Conservation (phyloP, 176 grass and related monocot genomes). For the Luzula sylvatica region DNA sequence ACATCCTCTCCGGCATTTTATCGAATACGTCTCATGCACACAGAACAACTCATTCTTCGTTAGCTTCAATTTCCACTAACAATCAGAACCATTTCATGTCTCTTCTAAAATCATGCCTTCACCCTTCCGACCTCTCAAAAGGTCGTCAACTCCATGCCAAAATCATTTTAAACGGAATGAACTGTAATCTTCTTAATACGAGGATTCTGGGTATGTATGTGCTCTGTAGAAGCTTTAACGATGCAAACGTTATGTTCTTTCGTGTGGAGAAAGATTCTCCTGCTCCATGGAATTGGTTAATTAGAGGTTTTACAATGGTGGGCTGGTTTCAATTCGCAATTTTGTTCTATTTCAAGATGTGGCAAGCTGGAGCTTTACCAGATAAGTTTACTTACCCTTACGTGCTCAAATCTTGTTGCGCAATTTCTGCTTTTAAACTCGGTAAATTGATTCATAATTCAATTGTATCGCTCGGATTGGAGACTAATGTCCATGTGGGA, state of each 20-base stretch:
- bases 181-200: slow-evolving; percentile 18
- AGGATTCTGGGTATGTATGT: slow-evolving; percentile 63
- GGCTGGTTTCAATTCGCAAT: slow-evolving; percentile 34
- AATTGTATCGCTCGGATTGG: slow-evolving; percentile 32
- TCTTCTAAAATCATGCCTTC: slow-evolving; percentile 39
- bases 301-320: slow-evolving; percentile 50
- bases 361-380: slow-evolving; percentile 31
- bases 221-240: slow-evolving; percentile 48
- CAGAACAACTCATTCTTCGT: not conserved
- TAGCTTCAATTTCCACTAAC: not conserved
- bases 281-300: slow-evolving; percentile 93
- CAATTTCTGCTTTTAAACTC: slow-evolving; percentile 34
- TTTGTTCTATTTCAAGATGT: slow-evolving; percentile 86
- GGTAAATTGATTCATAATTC: slow-evolving; percentile 61
- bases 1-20: not conserved
- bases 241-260: slow-evolving; percentile 57
- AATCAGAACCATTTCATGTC: slow-evolving; percentile 17
- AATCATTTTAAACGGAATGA: slow-evolving; percentile 30
- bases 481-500: slow-evolving; percentile 40
- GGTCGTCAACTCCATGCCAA: slow-evolving; percentile 58
- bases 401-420: slow-evolving; percentile 60
- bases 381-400: slow-evolving; percentile 66
- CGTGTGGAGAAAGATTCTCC: slow-evolving; percentile 16
- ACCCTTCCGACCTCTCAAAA: slow-evolving; percentile 34
- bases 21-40: not conserved